These are phyloP conservation scores for Globisporangium heterothallicum DNA, from an alignment of 352 stramenopile species.

Conservation along the genomic window DNA sequence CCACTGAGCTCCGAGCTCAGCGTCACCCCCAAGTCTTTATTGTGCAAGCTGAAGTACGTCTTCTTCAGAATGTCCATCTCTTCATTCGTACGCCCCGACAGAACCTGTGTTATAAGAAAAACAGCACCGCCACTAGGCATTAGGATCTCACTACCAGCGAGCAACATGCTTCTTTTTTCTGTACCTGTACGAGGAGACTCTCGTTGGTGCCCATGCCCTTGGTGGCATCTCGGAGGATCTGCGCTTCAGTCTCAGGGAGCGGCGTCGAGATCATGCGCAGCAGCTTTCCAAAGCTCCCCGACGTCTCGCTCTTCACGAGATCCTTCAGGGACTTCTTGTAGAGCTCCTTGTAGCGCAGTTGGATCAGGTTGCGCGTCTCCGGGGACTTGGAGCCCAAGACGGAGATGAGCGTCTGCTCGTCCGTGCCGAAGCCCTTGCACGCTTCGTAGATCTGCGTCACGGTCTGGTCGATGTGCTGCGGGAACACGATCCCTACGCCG, in stretches of 20 bases:
- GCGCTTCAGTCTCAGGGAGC: slow-evolving; percentile 62
- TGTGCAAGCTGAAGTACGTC: slow-evolving; percentile 62
- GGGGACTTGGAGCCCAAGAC: slow-evolving; percentile 67
- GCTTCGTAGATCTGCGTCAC: slow-evolving; percentile 66
- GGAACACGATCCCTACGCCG: slow-evolving; percentile 31
- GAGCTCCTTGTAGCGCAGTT: slow-evolving; percentile 64
- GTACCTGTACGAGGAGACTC: slow-evolving; percentile 47
- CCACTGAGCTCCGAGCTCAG: slow-evolving; percentile 66
- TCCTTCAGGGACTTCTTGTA: slow-evolving; percentile 49
- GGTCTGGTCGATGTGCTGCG: slow-evolving; percentile 48
- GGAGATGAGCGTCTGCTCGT: slow-evolving; percentile 66
- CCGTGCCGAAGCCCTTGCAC: slow-evolving; percentile 64
- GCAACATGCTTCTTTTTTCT: neutral
- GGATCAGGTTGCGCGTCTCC: slow-evolving; percentile 61
- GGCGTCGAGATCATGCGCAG: slow-evolving; percentile 71
- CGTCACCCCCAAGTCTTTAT: slow-evolving; percentile 62
- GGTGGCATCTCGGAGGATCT: slow-evolving; percentile 59
- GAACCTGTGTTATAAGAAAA: slow-evolving; percentile 25
- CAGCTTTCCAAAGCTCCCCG: slow-evolving; percentile 62
- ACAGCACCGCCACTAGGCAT: neutral
- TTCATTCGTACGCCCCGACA: slow-evolving; percentile 67
- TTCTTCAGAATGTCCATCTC: slow-evolving; percentile 80
- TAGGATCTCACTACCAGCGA: neutral
- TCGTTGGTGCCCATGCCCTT: slow-evolving; percentile 73
- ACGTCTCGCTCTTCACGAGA: slow-evolving; percentile 67